Conservation (phyloP, 306 rosid genomes). For the Vigna nakashimae region DNA sequence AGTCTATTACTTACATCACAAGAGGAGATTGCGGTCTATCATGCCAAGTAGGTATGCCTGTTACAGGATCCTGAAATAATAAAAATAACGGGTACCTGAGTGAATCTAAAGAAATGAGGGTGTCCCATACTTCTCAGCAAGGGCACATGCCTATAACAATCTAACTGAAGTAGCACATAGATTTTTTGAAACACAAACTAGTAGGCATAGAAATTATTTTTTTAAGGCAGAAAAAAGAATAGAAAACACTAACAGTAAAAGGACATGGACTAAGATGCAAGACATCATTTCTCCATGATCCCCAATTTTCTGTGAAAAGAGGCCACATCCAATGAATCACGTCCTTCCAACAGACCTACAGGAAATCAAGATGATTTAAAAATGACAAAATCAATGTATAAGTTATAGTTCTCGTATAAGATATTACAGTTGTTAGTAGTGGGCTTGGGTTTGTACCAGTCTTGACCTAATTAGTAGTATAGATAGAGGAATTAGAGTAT, state of each 20-base stretch:
- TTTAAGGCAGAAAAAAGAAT: slow-evolving; percentile 22
- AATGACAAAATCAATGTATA: slow-evolving; percentile 20
- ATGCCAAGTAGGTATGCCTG: slow-evolving; percentile 80
- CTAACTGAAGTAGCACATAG: slow-evolving; percentile 18
- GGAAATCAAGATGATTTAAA: slow-evolving; percentile 14
- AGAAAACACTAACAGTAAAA: slow-evolving; percentile 69
- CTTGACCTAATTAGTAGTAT: neutral
- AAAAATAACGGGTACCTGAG: slow-evolving; percentile 1
- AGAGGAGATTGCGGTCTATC: slow-evolving; percentile 69
- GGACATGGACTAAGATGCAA: slow-evolving; percentile 76
- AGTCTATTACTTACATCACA: slow-evolving; percentile 61
- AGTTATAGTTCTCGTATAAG: slow-evolving; percentile 20
- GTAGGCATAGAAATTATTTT: neutral
- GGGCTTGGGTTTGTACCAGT: neutral
- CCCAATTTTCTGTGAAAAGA: slow-evolving; percentile 81
- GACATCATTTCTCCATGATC: slow-evolving; percentile 74
- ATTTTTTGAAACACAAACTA: slow-evolving; percentile 25
- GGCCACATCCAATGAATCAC: slow-evolving; percentile 98
- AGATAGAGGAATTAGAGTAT: neutral
- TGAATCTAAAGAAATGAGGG: slow-evolving; percentile 31
- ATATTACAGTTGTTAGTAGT: neutral
- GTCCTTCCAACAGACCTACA: slow-evolving; percentile 80
- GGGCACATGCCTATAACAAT: slow-evolving; percentile 26
- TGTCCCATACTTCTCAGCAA: slow-evolving; percentile 12
- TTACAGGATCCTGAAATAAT: slow-evolving; percentile 78